These are phyloP conservation scores for Schizosaccharomyces osmophilus DNA, from an alignment of 805 yeast genomes.

Conservation along the genomic window DNA sequence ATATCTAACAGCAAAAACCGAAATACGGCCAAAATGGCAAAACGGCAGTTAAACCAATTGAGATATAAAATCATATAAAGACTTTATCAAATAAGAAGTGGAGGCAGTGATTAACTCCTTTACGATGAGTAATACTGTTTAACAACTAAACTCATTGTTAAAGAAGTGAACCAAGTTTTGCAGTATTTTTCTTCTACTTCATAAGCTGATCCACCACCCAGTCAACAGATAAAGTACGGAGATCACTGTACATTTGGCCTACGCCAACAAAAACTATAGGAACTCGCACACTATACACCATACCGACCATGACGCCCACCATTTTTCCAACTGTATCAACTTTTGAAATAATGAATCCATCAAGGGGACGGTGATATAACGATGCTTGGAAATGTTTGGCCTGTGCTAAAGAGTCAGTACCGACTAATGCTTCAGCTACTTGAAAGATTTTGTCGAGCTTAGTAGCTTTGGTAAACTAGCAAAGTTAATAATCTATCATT, in stretches of 20 bases:
- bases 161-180: too few relatives aligned
- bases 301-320: slow-evolving; percentile 88
- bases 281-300: slow-evolving; percentile 88
- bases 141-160: too few relatives aligned
- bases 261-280: slow-evolving; percentile 90
- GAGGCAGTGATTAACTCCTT: too few relatives aligned
- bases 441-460: slow-evolving; percentile 87
- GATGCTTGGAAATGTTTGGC: slow-evolving; percentile 83
- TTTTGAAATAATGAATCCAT: slow-evolving; percentile 77
- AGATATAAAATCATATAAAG: too few relatives aligned
- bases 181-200: slow-evolving; percentile 10
- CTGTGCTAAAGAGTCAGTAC: slow-evolving; percentile 89
- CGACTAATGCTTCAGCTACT: slow-evolving; percentile 97
- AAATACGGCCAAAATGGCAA: too few relatives aligned
- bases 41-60: too few relatives aligned
- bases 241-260: slow-evolving; percentile 89
- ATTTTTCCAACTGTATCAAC: slow-evolving; percentile 94
- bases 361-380: slow-evolving; percentile 62
- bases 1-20: too few relatives aligned
- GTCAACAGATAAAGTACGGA: slow-evolving; percentile 68
- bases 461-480: slow-evolving; percentile 66
- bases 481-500: background rate
- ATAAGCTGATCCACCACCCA: slow-evolving; percentile 77
- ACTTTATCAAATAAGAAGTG: too few relatives aligned
- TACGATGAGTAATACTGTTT: too few relatives aligned